A percentile compares a stretch with the other conserved stretches of the same genome.
phyloP scores from a whole-genome alignment of 1,284 basidiomycete species.

The Grifola frondosa region DNA sequence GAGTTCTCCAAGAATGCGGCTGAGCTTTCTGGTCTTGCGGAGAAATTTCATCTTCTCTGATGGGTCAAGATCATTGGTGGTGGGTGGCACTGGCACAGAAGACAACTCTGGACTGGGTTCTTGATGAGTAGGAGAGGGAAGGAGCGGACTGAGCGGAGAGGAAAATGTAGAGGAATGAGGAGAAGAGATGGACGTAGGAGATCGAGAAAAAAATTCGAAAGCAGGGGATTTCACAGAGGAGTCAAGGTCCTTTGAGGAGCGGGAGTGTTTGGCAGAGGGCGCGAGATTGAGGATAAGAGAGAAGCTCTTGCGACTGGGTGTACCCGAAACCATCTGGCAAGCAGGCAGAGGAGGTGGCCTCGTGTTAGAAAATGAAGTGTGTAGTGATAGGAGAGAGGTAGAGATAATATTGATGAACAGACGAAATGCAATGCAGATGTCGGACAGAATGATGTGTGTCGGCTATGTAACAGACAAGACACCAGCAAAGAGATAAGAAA shows the following conservation, averaged over 20 bases:
- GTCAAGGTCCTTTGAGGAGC: conserved; percentile 2
- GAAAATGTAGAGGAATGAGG: conserved; percentile 8
- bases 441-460: too few species aligned
- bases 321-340: conserved; percentile 16
- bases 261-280: conserved; percentile 11
- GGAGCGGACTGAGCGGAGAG: conserved; percentile 12
- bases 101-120: too few species aligned
- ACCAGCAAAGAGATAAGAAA: too few species aligned
- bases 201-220: too few species aligned
- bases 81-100: conserved; percentile 31
- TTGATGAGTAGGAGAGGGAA: conserved; percentile 13
- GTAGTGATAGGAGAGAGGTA: conserved; percentile 5
- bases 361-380: conserved; percentile 3
- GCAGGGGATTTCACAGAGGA: conserved; percentile 7
- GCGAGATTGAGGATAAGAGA: conserved; percentile 15
- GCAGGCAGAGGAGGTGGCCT: too few species aligned
- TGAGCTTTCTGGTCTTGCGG: conserved; percentile 44
- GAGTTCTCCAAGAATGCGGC: conserved; percentile 41
- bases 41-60: conserved; percentile 39
- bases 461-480: conserved; percentile 2
- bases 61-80: conserved; percentile 36
- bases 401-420: conserved; percentile 15
- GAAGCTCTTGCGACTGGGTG: conserved; percentile 19
- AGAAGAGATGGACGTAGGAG: too few species aligned
- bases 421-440: conserved; percentile 10